Conservation (phyloP, 192 early-diverging fungal genomes). For the Globomyces pollinis-pini region DNA sequence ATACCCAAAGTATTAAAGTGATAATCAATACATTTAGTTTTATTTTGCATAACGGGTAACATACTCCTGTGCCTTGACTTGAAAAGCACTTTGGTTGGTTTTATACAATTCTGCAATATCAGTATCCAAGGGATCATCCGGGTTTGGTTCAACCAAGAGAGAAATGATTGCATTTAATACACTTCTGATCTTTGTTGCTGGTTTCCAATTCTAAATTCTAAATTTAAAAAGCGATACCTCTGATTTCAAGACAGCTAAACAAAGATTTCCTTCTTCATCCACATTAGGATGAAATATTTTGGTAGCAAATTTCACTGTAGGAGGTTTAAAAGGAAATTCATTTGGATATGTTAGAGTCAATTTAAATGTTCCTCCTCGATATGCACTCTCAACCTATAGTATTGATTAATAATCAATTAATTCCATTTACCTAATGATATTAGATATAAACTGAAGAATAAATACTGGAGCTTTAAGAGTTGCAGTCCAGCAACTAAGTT, state of each 20-base stretch:
- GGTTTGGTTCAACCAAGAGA: constrained; percentile 68
- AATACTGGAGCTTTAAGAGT: too few relatives aligned
- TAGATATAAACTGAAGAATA: too few relatives aligned
- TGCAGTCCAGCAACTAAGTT: too few relatives aligned
- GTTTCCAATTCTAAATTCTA: constrained; percentile 64
- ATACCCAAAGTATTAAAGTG: background rate
- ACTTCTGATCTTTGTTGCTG: constrained; percentile 62
- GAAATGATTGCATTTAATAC: constrained; percentile 56
- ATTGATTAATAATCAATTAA: too few relatives aligned
- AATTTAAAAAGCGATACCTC: constrained; percentile 45
- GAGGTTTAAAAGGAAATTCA: constrained; percentile 73
- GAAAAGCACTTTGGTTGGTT: constrained; percentile 51
- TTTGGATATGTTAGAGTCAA: constrained; percentile 60
- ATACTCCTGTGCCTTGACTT: constrained; percentile 65
- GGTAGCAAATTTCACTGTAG: constrained; percentile 64
- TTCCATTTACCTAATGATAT: too few relatives aligned
- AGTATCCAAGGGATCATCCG: constrained; percentile 72
- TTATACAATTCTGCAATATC: constrained; percentile 68
- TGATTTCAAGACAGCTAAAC: constrained; percentile 63
- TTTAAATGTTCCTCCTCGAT: constrained; percentile 60
- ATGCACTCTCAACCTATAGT: too few relatives aligned
- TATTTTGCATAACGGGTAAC: constrained; percentile 53
- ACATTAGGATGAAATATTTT: constrained; percentile 80
- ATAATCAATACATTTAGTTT: background rate
- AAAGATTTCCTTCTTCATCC: constrained; percentile 75